These are phyloP conservation scores for Narthecium ossifragum DNA, from an alignment of 106 monocot species.

Conservation along the genomic window DNA sequence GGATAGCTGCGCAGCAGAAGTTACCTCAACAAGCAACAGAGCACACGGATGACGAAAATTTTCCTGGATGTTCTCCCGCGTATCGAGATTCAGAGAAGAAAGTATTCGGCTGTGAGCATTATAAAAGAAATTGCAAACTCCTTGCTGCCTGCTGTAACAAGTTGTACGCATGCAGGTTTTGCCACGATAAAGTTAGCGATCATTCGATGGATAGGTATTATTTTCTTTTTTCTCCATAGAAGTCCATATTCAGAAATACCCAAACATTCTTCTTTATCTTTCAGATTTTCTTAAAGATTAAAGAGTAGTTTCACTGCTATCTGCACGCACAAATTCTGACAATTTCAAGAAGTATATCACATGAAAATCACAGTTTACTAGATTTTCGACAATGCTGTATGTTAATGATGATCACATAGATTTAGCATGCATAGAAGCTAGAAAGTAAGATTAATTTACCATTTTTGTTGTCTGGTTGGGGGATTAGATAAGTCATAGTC, in stretches of 20 bases:
- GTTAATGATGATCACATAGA: not conserved
- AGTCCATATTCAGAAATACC: too few relatives aligned
- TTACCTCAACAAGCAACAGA: constrained; percentile 41
- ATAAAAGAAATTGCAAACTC: constrained; percentile 94
- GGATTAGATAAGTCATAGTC: too few relatives aligned
- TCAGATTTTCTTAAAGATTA: too few relatives aligned
- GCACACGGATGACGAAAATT: constrained; percentile 24
- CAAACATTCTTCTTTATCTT: too few relatives aligned
- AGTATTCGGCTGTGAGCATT: constrained; percentile 92
- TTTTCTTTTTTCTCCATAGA: constrained; percentile 4
- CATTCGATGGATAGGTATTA: constrained; percentile 97
- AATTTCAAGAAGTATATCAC: too few relatives aligned
- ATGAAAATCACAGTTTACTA: too few relatives aligned
- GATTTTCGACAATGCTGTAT: too few relatives aligned
- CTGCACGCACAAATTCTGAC: too few relatives aligned
- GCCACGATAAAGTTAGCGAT: constrained; percentile 98
- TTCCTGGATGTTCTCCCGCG: constrained; percentile 69
- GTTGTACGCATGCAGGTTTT: constrained; percentile 92
- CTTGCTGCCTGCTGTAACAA: constrained; percentile 94
- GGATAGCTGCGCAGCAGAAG: constrained; percentile 99
- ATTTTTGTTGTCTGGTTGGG: too few relatives aligned
- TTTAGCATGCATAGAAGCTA: too few relatives aligned
- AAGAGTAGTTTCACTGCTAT: too few relatives aligned
- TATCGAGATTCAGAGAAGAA: constrained; percentile 75
- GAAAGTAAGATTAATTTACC: too few relatives aligned